Evolutionary conservation across 1,284 basidiomycete genomes (phyloP).

Genomic region (Neonothopanus nambi): DNA sequence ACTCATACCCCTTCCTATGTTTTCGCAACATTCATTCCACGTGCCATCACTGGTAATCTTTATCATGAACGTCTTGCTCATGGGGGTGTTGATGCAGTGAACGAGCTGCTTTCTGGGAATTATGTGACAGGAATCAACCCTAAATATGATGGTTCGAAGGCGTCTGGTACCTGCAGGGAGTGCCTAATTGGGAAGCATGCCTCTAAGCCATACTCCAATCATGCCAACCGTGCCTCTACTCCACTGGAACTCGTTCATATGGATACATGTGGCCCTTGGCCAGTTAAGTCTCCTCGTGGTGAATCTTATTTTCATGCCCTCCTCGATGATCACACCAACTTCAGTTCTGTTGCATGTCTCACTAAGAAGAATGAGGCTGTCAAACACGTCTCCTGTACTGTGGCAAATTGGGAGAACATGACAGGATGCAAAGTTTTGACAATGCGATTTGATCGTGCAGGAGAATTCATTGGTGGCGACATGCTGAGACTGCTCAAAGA

Average conservation of each 20-base stretch:
- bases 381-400: not conserved
- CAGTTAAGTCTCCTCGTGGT: constrained; percentile 13
- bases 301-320: constrained; percentile 20
- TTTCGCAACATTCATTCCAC: not conserved
- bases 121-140: not conserved
- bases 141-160: not conserved
- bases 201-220: not conserved
- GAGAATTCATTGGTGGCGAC: not conserved
- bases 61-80: not conserved
- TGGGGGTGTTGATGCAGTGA: not conserved
- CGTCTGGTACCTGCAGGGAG: not conserved
- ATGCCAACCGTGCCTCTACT: constrained; percentile 14
- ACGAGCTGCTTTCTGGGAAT: not conserved
- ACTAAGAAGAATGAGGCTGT: not conserved
- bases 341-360: constrained; percentile 1
- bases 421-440: not conserved
- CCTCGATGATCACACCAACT: constrained; percentile 25
- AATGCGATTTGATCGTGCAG: not conserved
- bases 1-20: not conserved
- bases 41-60: not conserved
- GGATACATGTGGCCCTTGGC: constrained; percentile 24
- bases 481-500: not conserved
- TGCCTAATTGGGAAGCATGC: not conserved
- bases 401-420: not conserved
- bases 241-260: constrained; percentile 25